Evolutionary conservation across 305 asterid species (phyloP).

Genomic region (Fraxinus sp.): DNA sequence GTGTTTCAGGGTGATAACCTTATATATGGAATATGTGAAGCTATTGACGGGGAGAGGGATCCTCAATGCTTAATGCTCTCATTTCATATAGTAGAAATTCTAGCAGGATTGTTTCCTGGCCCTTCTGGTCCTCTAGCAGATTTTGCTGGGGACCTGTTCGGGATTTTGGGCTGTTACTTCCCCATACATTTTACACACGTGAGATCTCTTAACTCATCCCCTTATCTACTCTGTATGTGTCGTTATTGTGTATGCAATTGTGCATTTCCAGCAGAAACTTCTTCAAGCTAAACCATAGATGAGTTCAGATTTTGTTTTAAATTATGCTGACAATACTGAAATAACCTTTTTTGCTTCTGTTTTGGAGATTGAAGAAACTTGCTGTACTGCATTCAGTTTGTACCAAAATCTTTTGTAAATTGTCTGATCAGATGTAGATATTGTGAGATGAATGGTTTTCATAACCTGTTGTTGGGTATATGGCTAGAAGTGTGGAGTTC

Average conservation of each 20-base stretch:
- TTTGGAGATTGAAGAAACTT: conserved; percentile 16
- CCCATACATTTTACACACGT: conserved; percentile 95
- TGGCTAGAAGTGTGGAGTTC: conserved; percentile 19
- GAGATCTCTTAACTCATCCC: conserved; percentile 39
- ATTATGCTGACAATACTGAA: not conserved
- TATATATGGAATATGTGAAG: conserved; percentile 78
- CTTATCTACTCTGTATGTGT: conserved; percentile 21
- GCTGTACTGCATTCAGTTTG: not conserved
- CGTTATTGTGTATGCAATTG: conserved; percentile 16
- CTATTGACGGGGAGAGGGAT: conserved; percentile 86
- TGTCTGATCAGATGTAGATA: conserved; percentile 13
- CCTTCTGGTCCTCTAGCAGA: conserved; percentile 63
- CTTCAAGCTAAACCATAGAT: conserved; percentile 8
- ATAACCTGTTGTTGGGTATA: not conserved
- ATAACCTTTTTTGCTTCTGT: conserved; percentile 4
- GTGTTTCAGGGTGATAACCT: conserved; percentile 66
- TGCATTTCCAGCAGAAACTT: conserved; percentile 18
- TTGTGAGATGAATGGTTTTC: conserved; percentile 17
- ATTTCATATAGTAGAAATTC: conserved; percentile 64
- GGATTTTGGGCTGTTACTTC: conserved; percentile 73
- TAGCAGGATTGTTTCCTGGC: conserved; percentile 60
- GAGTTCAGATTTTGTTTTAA: conserved; percentile 8
- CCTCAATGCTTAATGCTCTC: conserved; percentile 77
- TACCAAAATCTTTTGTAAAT: not conserved
- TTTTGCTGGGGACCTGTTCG: conserved; percentile 70